Conservation (phyloP, 768 basidiomycete species). For the Leccinum disarticulatum region DNA sequence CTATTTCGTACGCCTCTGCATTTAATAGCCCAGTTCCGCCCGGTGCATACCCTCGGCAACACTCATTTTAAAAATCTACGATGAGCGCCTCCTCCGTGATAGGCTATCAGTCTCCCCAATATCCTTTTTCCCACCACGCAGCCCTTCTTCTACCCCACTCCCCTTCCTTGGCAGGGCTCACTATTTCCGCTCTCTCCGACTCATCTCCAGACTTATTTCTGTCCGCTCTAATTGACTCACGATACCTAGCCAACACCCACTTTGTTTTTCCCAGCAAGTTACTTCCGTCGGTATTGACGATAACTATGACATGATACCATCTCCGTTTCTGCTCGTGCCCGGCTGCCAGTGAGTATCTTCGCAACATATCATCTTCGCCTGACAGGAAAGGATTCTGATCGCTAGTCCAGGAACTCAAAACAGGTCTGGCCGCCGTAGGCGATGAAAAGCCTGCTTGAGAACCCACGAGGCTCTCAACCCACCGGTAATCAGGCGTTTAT, state of each 20-base stretch:
- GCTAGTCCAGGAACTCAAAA: neutral
- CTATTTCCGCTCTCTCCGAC: constrained; percentile 17
- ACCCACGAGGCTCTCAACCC: neutral
- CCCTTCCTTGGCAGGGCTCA: constrained; percentile 10
- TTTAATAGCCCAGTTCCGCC: constrained; percentile 16
- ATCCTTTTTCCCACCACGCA: constrained; percentile 13
- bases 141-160: constrained; percentile 8
- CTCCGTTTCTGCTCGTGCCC: neutral
- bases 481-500: neutral
- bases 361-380: neutral
- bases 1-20: neutral
- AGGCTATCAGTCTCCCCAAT: neutral
- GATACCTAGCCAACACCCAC: neutral
- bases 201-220: constrained; percentile 14
- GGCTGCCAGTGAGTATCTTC: neutral
- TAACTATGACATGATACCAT: neutral
- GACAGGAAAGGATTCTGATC: neutral
- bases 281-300: neutral
- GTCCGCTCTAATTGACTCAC: constrained; percentile 11
- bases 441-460: constrained; percentile 11
- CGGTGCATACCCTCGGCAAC: constrained; percentile 6
- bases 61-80: neutral
- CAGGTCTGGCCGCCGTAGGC: constrained; percentile 10
- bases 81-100: constrained; percentile 5
- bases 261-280: neutral